These are phyloP conservation scores for Ailanthus altissimus DNA, from an alignment of 345 rosid genomes.

Conservation along the genomic window DNA sequence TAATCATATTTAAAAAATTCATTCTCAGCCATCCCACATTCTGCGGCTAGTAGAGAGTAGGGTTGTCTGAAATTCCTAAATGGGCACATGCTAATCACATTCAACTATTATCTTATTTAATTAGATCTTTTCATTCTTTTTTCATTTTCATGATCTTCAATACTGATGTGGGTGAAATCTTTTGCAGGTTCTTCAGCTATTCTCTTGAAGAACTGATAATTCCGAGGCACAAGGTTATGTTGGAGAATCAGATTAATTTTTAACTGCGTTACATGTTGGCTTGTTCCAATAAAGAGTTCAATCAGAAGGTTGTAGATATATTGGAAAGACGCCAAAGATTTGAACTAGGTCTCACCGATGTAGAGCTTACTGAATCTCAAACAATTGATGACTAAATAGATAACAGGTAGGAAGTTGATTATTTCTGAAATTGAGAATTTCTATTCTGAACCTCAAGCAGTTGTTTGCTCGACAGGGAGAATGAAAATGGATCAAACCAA, in stretches of 20 bases:
- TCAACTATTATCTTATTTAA: not conserved
- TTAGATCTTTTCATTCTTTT: not conserved
- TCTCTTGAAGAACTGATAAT: constrained; percentile 79
- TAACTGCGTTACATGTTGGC: constrained; percentile 79
- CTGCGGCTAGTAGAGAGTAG: not conserved
- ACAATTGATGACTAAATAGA: constrained; percentile 3
- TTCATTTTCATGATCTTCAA: not conserved
- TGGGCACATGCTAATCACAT: not conserved
- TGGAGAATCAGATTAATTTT: constrained; percentile 73
- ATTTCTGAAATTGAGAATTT: constrained; percentile 3
- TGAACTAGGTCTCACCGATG: constrained; percentile 43
- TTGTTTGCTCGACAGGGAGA: not conserved
- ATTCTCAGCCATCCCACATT: not conserved
- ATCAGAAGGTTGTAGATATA: constrained; percentile 53
- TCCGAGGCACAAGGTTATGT: constrained; percentile 70
- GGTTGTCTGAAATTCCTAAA: not conserved
- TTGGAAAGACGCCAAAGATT: constrained; percentile 63
- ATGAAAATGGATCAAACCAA: not conserved
- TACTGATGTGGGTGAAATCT: constrained; percentile 20
- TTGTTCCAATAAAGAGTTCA: constrained; percentile 67
- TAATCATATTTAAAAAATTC: not conserved
- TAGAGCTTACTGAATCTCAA: constrained; percentile 14
- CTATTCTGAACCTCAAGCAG: constrained; percentile 12
- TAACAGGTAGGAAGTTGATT: not conserved
- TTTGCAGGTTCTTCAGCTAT: constrained; percentile 86